A percentile compares a stretch with the other conserved stretches of the same genome.
Conservation (phyloP, 176 grass and related monocot species). For the Triticum turgidum region DNA sequence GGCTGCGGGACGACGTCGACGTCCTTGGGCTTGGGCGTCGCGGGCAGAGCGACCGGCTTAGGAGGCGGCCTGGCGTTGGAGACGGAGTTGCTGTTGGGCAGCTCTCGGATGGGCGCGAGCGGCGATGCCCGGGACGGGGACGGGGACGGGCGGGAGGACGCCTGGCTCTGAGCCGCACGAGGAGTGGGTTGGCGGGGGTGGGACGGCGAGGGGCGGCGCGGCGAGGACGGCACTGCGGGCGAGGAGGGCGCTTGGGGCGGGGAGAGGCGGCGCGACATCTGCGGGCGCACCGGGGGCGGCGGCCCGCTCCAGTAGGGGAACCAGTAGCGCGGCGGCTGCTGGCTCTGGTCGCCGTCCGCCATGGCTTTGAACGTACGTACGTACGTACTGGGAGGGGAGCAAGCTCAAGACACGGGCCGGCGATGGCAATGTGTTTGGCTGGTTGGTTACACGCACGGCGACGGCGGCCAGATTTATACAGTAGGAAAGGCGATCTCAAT, state of each 20-base stretch:
- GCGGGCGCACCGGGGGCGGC: background rate
- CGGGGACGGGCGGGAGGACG: conserved; percentile 6
- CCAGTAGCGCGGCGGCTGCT: conserved; percentile 29
- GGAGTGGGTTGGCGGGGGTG: background rate
- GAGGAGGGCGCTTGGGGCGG: background rate
- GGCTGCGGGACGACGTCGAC: background rate
- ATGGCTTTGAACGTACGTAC: background rate
- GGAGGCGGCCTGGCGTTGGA: background rate
- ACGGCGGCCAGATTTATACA: too few relatives aligned
- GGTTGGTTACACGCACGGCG: too few relatives aligned
- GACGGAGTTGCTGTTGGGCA: background rate
- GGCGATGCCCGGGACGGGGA: conserved; percentile 7
- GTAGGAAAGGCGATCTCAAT: too few relatives aligned
- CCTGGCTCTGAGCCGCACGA: background rate
- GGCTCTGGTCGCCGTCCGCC: conserved; percentile 38
- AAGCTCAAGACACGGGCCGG: too few relatives aligned
- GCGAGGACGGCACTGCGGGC: background rate
- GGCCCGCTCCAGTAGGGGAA: conserved; percentile 35
- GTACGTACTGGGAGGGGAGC: too few relatives aligned
- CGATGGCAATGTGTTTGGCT: too few relatives aligned
- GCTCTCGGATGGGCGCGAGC: conserved; percentile 25
- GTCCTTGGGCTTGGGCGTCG: background rate
- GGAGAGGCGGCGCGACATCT: conserved; percentile 9
- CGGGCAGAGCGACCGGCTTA: background rate
- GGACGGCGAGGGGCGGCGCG: conserved; percentile 21